These are phyloP conservation scores for Microbotryum violaceum DNA, from an alignment of 1,284 basidiomycete species.

Conservation along the genomic window DNA sequence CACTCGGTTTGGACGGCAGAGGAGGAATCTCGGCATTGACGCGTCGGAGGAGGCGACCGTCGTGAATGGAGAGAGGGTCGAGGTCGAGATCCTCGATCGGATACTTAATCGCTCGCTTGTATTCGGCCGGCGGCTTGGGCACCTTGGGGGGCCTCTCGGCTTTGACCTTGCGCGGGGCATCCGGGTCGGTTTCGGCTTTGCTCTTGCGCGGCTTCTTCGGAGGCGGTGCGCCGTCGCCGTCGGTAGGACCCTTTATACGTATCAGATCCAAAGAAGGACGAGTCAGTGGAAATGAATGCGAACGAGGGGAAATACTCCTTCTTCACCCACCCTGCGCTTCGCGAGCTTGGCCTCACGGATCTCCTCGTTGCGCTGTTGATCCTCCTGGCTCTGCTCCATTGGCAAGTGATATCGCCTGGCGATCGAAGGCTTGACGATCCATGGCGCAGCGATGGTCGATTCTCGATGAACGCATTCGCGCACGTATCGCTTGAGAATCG, in stretches of 20 bases:
- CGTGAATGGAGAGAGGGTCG: conserved; percentile 37
- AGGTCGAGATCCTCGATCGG: conserved; percentile 49
- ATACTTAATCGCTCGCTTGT: conserved; percentile 51
- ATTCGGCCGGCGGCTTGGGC: not conserved
- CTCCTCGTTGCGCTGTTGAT: conserved; percentile 65
- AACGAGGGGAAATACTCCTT: too few relatives aligned
- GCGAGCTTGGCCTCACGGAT: conserved; percentile 68
- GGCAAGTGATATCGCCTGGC: conserved; percentile 76
- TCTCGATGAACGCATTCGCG: conserved; percentile 88
- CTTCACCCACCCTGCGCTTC: conserved; percentile 36
- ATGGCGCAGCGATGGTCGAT: conserved; percentile 82
- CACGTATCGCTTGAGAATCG: conserved; percentile 89
- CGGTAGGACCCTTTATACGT: too few relatives aligned
- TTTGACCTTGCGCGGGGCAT: too few relatives aligned
- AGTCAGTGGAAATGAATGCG: too few relatives aligned
- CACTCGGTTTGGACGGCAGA: conserved; percentile 49
- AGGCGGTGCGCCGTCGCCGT: not conserved
- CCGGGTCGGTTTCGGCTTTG: too few relatives aligned
- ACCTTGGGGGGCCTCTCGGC: too few relatives aligned
- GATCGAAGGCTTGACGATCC: conserved; percentile 81
- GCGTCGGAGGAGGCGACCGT: conserved; percentile 50
- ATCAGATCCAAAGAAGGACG: too few relatives aligned
- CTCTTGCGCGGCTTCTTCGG: too few relatives aligned
- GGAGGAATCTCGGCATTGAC: conserved; percentile 66
- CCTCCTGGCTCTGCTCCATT: conserved; percentile 73